phyloP scores from a whole-genome alignment of 2,329 filamentous ascomycete species.

The Exophiala dermatitidis region DNA sequence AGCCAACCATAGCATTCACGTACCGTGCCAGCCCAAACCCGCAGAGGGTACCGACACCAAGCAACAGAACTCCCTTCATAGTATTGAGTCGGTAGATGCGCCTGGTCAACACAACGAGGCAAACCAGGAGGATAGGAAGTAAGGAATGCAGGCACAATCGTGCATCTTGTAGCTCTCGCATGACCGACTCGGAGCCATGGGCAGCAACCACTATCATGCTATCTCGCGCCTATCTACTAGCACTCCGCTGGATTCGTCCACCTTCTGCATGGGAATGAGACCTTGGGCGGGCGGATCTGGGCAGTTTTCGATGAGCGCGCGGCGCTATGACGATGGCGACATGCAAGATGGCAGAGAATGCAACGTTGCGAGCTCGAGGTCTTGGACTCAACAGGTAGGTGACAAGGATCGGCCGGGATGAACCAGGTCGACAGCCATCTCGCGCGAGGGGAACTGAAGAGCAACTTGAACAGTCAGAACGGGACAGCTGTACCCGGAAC shows the following conservation, averaged over 20 bases:
- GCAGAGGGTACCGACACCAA: conserved; percentile 7
- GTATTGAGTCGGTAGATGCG: neutral
- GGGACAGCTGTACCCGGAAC: too few relatives aligned
- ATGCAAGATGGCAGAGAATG: conserved; percentile 6
- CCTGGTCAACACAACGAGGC: neutral
- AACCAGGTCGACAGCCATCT: too few relatives aligned
- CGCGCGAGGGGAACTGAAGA: too few relatives aligned
- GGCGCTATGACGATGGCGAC: conserved; percentile 8
- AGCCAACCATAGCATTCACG: neutral
- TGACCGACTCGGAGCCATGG: neutral
- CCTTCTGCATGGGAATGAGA: neutral
- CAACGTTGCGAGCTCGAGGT: conserved; percentile 1
- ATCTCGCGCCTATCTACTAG: neutral
- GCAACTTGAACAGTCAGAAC: too few relatives aligned
- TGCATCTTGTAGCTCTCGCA: neutral
- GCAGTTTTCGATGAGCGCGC: conserved; percentile 4
- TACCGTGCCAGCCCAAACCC: conserved; percentile 12
- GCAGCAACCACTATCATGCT: neutral
- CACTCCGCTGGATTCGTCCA: neutral
- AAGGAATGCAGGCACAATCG: neutral
- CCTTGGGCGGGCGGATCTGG: neutral
- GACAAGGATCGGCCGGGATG: conserved; percentile 1
- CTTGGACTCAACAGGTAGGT: conserved; percentile 10
- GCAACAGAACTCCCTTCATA: conserved; percentile 10
- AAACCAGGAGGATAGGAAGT: neutral